These are phyloP conservation scores for Herpotrichia juniperi DNA, from an alignment of 2,329 filamentous ascomycete genomes.

Conservation along the genomic window DNA sequence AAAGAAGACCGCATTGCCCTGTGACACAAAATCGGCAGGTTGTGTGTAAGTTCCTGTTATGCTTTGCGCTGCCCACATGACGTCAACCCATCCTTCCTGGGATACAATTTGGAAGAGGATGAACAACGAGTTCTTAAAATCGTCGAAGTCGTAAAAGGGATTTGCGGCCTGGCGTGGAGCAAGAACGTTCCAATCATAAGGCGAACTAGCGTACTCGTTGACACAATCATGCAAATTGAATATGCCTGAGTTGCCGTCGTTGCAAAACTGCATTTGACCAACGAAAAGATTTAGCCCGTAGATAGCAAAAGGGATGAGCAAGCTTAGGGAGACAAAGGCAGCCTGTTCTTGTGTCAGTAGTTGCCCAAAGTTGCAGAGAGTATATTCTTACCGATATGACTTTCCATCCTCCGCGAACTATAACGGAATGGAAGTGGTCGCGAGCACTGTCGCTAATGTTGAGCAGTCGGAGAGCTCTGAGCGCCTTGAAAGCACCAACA, in stretches of 20 bases:
- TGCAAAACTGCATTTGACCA: conserved; percentile 79
- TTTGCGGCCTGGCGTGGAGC: conserved; percentile 83
- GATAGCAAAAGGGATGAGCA: conserved; percentile 95
- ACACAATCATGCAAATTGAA: conserved; percentile 75
- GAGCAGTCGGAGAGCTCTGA: conserved; percentile 86
- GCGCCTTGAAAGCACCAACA: conserved; percentile 94
- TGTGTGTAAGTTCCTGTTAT: conserved; percentile 80
- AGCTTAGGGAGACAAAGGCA: conserved; percentile 89
- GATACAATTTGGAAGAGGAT: conserved; percentile 99
- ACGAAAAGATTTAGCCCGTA: conserved; percentile 94
- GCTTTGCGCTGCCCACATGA: conserved; percentile 82
- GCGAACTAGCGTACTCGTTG: conserved; percentile 78
- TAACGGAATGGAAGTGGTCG: conserved; percentile 95
- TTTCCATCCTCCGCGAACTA: conserved; percentile 93
- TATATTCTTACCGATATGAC: conserved; percentile 73
- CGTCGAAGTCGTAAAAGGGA: conserved; percentile 88
- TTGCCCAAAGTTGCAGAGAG: not conserved
- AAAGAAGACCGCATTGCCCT: conserved; percentile 93
- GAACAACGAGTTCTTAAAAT: conserved; percentile 91
- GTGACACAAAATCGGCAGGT: conserved; percentile 69
- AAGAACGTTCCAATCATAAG: conserved; percentile 84
- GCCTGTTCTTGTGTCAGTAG: conserved; percentile 55
- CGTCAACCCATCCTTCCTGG: conserved; percentile 96
- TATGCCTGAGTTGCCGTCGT: conserved; percentile 67
- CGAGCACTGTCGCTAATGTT: conserved; percentile 96